Evolutionary conservation across 192 early-diverging fungal species (phyloP).

Genomic region (Backusella macrospora): DNA sequence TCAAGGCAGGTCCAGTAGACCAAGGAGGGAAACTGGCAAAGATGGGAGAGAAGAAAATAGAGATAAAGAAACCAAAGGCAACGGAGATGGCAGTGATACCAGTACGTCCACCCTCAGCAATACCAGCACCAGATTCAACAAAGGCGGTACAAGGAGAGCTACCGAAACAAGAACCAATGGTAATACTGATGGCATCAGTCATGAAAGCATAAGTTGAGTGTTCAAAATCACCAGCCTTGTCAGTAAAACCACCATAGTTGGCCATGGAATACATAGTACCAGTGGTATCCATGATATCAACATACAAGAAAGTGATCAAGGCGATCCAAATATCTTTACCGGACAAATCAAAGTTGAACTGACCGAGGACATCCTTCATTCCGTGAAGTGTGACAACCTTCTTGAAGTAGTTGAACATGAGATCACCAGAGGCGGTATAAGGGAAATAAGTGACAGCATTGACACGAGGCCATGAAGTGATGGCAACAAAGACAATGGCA

Average conservation of each 20-base stretch:
- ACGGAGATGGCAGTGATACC: slow-evolving; percentile 74
- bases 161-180: slow-evolving; percentile 72
- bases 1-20: slow-evolving; percentile 82
- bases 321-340: slow-evolving; percentile 75
- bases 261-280: slow-evolving; percentile 88
- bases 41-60: slow-evolving; percentile 83
- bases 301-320: slow-evolving; percentile 82
- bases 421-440: slow-evolving; percentile 60
- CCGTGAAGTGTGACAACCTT: slow-evolving; percentile 69
- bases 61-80: slow-evolving; percentile 73
- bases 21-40: slow-evolving; percentile 84
- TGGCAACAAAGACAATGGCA: slow-evolving; percentile 69
- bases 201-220: slow-evolving; percentile 76
- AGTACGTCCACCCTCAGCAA: slow-evolving; percentile 79
- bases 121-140: slow-evolving; percentile 82
- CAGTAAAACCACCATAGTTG: slow-evolving; percentile 75
- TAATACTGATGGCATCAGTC: slow-evolving; percentile 66
- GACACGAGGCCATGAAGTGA: slow-evolving; percentile 73
- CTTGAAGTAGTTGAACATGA: slow-evolving; percentile 71
- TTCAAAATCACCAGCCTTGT: slow-evolving; percentile 80
- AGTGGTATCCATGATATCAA: slow-evolving; percentile 87
- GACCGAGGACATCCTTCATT: slow-evolving; percentile 58
- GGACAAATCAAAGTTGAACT: slow-evolving; percentile 65
- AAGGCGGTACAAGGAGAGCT: slow-evolving; percentile 78
- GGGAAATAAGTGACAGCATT: slow-evolving; percentile 79